Base-by-base conservation (phyloP, 2,329 filamentous ascomycete species). In the Harringtonia lauricola region DNA sequence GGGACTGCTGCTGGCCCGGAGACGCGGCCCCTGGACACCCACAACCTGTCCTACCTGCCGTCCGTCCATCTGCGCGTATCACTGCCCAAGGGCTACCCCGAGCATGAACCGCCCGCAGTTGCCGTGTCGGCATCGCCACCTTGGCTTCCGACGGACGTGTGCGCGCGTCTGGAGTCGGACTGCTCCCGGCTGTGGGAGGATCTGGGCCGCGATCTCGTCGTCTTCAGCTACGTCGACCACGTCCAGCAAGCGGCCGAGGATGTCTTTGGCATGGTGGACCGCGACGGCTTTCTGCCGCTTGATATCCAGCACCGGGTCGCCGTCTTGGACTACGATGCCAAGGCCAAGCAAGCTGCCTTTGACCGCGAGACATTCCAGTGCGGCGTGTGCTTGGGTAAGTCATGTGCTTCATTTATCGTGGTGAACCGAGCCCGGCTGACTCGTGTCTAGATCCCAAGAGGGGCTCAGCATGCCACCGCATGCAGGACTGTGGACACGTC, bases 301-400 rank as follows among this genome's bases (percentile, higher is more conserved):
- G 62, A 70, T 6, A 63, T 71, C 2, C 68, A 71, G 46, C 69
- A 78, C 55, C 84, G 86, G 61, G 75, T 86, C 17, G 73, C 79
- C 6, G 68, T 95, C 14, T 61, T 95, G 36, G 83, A 88, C 51
- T 87, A 85, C 54, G 84, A 95, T 55, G 79, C 77, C 46, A 80
- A 81, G 48, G 79, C 83, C 8, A 83, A 83, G 56, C 76, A 77
- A 43, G 76, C 77, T 19, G 78, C 79, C 1, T 96, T 95, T 57
- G 81, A 92, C 47, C 79, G 78, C 51, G 83, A 82, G 53, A 94
- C 86, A 0, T 95, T 92, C 57, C 79, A 89, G 42, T 96, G 90
- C 52, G 86, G 83, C 2, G 74, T 96, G 39, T 95, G 89, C 57
- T 64, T 95, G 38, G 72, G 73, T 78, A 63, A 44, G 66, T n/a